Base-by-base conservation (phyloP, 495 filamentous ascomycete species). In the Penicillium antarcticum region DNA sequence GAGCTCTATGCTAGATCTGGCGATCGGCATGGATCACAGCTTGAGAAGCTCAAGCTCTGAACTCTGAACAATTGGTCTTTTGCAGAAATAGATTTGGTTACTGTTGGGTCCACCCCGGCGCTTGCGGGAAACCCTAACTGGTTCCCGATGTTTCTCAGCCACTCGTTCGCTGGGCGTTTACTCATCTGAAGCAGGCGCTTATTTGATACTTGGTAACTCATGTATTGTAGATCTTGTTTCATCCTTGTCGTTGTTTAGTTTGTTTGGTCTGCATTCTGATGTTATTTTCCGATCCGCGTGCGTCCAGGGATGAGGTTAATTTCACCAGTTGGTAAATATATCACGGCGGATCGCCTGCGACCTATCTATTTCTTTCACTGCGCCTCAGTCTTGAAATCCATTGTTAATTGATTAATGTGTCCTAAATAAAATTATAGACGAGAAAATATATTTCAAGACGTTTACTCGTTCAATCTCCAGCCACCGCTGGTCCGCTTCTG, bases 401-500 rank as follows among this genome's bases (percentile, higher is more conserved):
- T 47, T 7, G 9, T 29, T 47, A 38, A 11, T 5, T 38, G 9
- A 10, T 29, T 29, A 29, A 1, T 6, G 26, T 9, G 6, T 38
- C 10, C 8, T 38, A 26, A 18, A 38, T 38, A 38, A 23, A 47
- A 47, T 47, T 39, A 47, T 47, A 47, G 34, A 29, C 5, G 35
- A 24, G 17, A 21, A 23, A 31, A 29, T 34, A 42, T 49, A 24
- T 23, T 17, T 18, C 18, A 38, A 31, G 41, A 31, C 1, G 8
- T 45, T 48, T 64, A 69, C 14, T 62, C 53, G 5, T 39, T 32
- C 18, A 76, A 42, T 53, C 70, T 62, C 51, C 67, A 77, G 4
- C 74, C 74, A 21, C 84, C 82, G 9, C 77, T 80, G 0, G 81
- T 85, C 53, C 81, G 74, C 39, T 65, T 71, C 62, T 78, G 75